Conservation (phyloP, 768 basidiomycete species). For the Gymnopilus junonius region DNA sequence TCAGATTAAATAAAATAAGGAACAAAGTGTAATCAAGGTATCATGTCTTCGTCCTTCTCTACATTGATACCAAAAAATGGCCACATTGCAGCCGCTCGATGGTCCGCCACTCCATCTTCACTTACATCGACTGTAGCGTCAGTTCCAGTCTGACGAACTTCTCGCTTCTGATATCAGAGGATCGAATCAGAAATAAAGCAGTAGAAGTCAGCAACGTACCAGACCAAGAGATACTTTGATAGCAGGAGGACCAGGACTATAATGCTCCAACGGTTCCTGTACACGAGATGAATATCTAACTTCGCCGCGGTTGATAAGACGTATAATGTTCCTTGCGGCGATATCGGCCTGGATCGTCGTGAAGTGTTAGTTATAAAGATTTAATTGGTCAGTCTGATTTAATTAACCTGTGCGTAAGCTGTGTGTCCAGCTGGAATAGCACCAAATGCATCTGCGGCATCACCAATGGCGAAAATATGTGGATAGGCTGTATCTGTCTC, state of each 20-base stretch:
- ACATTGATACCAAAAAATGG: constrained; percentile 44
- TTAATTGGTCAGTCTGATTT: not conserved
- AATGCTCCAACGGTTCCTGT: constrained; percentile 43
- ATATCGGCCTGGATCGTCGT: constrained; percentile 41
- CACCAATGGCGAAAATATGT: constrained; percentile 65
- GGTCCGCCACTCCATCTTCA: constrained; percentile 48
- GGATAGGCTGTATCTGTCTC: constrained; percentile 41
- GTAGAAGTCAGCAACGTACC: constrained; percentile 33
- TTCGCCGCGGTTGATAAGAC: constrained; percentile 38
- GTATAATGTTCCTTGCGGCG: constrained; percentile 58
- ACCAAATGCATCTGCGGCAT: constrained; percentile 67
- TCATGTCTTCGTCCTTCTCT: constrained; percentile 41
- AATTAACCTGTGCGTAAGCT: constrained; percentile 51
- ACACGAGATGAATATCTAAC: not conserved
- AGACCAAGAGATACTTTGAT: constrained; percentile 70
- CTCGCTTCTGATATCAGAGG: constrained; percentile 35
- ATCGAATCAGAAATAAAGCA: not conserved
- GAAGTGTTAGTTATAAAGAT: not conserved
- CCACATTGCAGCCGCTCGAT: constrained; percentile 54
- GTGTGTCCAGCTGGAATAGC: constrained; percentile 65
- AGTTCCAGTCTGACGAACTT: constrained; percentile 50
- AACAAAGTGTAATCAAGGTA: not conserved
- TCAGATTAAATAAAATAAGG: too few relatives aligned
- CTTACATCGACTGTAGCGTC: constrained; percentile 49
- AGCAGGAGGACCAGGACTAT: constrained; percentile 49